Percentiles rank a stretch among this genome's conserved stretches.
These are phyloP conservation scores for Vachellia pachyceras DNA, from an alignment of 306 rosid species.

Conservation along the genomic window DNA sequence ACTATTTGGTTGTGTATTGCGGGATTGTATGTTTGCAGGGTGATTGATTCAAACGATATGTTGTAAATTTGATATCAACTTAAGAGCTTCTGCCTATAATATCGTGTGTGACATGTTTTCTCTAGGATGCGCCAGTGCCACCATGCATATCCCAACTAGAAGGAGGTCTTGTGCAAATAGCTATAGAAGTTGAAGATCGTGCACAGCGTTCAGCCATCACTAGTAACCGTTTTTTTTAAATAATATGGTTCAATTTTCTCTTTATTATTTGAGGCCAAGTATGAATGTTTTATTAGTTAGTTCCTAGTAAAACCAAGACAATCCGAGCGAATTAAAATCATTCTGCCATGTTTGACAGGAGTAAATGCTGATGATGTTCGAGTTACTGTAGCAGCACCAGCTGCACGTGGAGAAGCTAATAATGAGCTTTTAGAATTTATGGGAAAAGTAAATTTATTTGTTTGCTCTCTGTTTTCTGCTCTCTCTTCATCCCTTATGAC, in stretches of 20 bases:
- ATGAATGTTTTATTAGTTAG: background rate
- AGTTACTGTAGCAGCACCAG: conserved; percentile 93
- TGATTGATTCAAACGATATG: background rate
- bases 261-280: background rate
- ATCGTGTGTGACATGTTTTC: background rate
- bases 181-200: conserved; percentile 98
- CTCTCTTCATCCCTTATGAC: conserved; percentile 2
- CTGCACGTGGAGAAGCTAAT: conserved; percentile 98
- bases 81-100: background rate
- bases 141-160: conserved; percentile 93
- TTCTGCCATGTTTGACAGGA: conserved; percentile 52
- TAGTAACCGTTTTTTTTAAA: conserved; percentile 46
- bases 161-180: conserved; percentile 97
- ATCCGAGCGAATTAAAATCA: background rate
- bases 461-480: background rate
- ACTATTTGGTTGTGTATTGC: background rate
- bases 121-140: conserved; percentile 96
- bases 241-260: background rate
- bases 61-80: background rate
- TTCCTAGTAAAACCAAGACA: background rate
- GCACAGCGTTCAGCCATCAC: conserved; percentile 98
- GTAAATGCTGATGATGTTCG: conserved; percentile 99
- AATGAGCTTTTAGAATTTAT: conserved; percentile 96
- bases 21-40: background rate
- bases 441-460: conserved; percentile 72